Evolutionary conservation across 345 rosid species (phyloP).

Genomic region (Gynandropsis gynandra): DNA sequence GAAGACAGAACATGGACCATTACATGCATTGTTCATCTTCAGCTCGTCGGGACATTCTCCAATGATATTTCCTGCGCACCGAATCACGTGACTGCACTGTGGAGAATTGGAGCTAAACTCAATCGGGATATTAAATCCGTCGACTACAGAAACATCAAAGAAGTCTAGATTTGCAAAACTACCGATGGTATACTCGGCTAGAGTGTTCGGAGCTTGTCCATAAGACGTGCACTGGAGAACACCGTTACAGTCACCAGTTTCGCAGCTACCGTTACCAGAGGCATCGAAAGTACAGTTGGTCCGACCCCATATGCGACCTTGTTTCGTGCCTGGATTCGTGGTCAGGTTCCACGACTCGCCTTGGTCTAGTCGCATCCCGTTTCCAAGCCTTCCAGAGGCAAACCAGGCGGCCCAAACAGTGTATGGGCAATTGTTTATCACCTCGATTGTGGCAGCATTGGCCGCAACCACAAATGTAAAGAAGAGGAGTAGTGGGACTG

Average conservation of each 20-base stretch:
- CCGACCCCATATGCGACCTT: slow-evolving; percentile 33
- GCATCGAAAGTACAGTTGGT: slow-evolving; percentile 23
- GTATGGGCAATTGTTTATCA: slow-evolving; percentile 28
- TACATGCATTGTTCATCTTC: slow-evolving; percentile 20
- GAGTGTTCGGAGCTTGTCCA: slow-evolving; percentile 27
- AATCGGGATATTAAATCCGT: slow-evolving; percentile 41
- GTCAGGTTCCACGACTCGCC: slow-evolving; percentile 28
- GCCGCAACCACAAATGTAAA: slow-evolving; percentile 13
- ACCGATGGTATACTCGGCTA: slow-evolving; percentile 25
- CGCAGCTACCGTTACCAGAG: slow-evolving; percentile 25
- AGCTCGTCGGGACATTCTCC: slow-evolving; percentile 19
- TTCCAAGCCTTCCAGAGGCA: slow-evolving; percentile 27
- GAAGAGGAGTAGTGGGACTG: slow-evolving; percentile 3
- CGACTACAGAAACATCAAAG: slow-evolving; percentile 39
- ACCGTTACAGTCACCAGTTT: slow-evolving; percentile 31
- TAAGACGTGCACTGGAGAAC: slow-evolving; percentile 22
- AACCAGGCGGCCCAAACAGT: slow-evolving; percentile 37
- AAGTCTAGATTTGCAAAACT: slow-evolving; percentile 22
- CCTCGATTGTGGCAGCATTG: slow-evolving; percentile 15
- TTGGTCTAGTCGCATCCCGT: slow-evolving; percentile 25
- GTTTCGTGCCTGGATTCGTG: slow-evolving; percentile 17
- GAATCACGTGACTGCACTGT: slow-evolving; percentile 16
- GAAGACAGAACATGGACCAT: slow-evolving; percentile 20
- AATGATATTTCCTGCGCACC: slow-evolving; percentile 11
- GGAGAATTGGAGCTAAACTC: slow-evolving; percentile 23